Percentiles rank a stretch among this genome's conserved stretches.
Evolutionary conservation across 2,329 filamentous ascomycete genomes (phyloP).

Genomic region (Colletotrichum falcatum): DNA sequence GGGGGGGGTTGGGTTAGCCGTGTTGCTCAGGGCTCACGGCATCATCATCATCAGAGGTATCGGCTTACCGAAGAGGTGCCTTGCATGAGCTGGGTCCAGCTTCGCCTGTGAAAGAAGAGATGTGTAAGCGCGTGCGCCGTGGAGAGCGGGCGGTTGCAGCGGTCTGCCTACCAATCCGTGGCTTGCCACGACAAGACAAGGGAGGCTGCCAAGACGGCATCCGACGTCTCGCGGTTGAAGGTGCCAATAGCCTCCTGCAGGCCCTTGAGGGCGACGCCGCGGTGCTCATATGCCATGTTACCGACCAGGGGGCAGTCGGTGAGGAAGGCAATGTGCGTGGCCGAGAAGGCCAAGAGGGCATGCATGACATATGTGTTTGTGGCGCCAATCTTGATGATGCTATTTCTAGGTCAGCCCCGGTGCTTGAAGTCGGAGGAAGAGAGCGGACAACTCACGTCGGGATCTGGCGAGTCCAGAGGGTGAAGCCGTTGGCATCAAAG

Average conservation of each 20-base stretch:
- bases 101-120: constrained; percentile 70
- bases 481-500: constrained; percentile 84
- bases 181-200: constrained; percentile 96
- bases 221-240: constrained; percentile 88
- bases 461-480: constrained; percentile 92
- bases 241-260: constrained; percentile 87
- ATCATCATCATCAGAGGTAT: neutral
- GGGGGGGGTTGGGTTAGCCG: constrained; percentile 13
- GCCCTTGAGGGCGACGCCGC: constrained; percentile 85
- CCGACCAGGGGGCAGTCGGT: constrained; percentile 87
- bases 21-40: neutral
- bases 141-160: constrained; percentile 46
- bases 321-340: constrained; percentile 91
- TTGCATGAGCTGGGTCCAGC: constrained; percentile 93
- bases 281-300: constrained; percentile 90
- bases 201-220: constrained; percentile 91
- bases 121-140: constrained; percentile 50
- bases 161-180: constrained; percentile 84
- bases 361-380: constrained; percentile 93
- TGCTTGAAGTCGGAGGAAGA: neutral
- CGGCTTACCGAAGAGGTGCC: constrained; percentile 85
- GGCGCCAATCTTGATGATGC: constrained; percentile 85
- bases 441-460: constrained; percentile 76
- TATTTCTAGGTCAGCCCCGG: constrained; percentile 50
- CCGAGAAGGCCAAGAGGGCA: constrained; percentile 91